A percentile compares a stretch with the other conserved stretches of the same genome.
Evolutionary conservation across 345 rosid species (phyloP).

Genomic region (Dovyalis caffra): DNA sequence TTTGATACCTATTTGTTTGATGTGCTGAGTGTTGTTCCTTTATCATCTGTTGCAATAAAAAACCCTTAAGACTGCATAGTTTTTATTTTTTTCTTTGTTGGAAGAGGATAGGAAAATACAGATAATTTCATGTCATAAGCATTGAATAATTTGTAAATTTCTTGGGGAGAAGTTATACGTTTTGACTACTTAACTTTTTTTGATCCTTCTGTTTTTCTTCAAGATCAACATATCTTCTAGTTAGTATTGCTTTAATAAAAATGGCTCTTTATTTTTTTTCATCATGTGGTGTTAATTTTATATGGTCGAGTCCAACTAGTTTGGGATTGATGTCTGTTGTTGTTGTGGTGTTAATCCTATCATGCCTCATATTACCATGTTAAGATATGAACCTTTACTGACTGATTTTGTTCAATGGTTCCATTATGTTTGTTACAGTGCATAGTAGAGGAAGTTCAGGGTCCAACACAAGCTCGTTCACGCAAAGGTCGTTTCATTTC

Average conservation of each 20-base stretch:
- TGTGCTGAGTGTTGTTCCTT: background rate
- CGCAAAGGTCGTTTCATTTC: constrained; percentile 96
- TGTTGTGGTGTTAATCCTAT: background rate
- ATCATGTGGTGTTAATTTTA: background rate
- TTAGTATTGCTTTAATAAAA: background rate
- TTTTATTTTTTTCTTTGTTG: background rate
- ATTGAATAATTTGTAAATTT: no score
- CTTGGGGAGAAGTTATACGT: background rate
- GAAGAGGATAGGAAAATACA: background rate
- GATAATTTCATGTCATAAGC: background rate
- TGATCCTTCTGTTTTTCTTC: background rate
- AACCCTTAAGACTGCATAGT: background rate
- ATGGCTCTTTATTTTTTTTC: background rate
- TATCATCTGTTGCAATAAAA: no score
- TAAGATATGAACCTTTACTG: background rate
- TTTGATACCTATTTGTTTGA: background rate
- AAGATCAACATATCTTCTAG: background rate
- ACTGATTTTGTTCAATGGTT: constrained; percentile 11
- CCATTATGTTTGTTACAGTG: constrained; percentile 49
- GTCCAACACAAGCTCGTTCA: constrained; percentile 91
- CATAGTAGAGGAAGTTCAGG: constrained; percentile 98
- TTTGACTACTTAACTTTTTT: background rate
- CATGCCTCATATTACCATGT: background rate
- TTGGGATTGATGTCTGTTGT: background rate
- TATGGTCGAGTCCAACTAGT: background rate